Conservation (phyloP, 1,284 basidiomycete species). For the Puccinia brachypodii region DNA sequence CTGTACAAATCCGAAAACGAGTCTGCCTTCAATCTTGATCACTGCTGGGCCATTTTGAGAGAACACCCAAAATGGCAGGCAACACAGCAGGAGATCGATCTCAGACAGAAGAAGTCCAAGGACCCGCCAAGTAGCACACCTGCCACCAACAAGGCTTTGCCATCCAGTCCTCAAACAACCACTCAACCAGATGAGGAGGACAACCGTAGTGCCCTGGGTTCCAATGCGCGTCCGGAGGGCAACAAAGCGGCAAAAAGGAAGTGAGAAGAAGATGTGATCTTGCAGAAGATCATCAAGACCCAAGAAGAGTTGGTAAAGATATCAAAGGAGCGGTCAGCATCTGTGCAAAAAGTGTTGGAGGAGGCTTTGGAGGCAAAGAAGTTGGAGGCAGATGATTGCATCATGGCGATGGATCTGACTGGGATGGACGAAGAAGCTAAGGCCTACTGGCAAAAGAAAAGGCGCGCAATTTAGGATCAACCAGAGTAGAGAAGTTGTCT, state of each 20-base stretch:
- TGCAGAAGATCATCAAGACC: neutral
- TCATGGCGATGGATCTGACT: neutral
- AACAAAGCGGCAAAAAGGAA: neutral
- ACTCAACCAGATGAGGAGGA: neutral
- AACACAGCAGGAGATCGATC: neutral
- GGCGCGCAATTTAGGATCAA: neutral
- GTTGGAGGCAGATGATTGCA: neutral
- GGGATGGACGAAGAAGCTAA: neutral
- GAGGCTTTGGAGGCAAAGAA: neutral
- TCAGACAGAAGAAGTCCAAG: neutral
- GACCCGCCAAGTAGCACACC: neutral
- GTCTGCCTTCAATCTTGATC: neutral
- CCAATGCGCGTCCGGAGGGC: neutral
- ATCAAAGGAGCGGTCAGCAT: neutral
- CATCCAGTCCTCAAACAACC: neutral
- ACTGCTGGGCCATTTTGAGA: slow-evolving; percentile 5
- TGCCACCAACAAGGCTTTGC: neutral
- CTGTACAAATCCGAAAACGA: neutral
- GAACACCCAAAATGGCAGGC: neutral
- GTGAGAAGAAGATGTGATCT: neutral
- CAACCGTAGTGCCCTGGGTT: neutral
- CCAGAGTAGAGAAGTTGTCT: no score
- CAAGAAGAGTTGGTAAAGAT: neutral
- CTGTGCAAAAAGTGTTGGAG: neutral
- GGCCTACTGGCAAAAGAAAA: neutral